phyloP scores from a whole-genome alignment of 345 rosid species.

The Populus pruinosa region DNA sequence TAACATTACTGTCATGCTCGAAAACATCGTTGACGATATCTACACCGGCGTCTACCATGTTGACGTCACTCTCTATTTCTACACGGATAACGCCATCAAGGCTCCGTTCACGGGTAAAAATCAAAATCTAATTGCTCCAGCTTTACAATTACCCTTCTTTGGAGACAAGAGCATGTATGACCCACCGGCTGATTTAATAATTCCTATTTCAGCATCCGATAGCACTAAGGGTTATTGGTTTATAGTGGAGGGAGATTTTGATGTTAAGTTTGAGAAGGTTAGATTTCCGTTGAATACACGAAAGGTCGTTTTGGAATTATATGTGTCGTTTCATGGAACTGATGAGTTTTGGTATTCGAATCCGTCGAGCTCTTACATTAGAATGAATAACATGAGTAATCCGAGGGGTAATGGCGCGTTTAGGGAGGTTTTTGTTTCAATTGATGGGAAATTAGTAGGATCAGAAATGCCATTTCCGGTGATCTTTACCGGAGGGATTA shows the following conservation, averaged over 20 bases:
- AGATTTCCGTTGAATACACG: slow-evolving; percentile 58
- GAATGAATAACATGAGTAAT: slow-evolving; percentile 50
- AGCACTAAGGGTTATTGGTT: slow-evolving; percentile 63
- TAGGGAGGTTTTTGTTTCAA: slow-evolving; percentile 60
- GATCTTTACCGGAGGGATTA: slow-evolving; percentile 77
- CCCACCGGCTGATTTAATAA: slow-evolving; percentile 63
- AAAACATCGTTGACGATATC: slow-evolving; percentile 63
- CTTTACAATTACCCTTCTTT: neutral
- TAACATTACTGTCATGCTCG: slow-evolving; percentile 78
- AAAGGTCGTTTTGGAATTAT: slow-evolving; percentile 56
- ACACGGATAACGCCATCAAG: slow-evolving; percentile 28
- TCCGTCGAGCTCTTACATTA: slow-evolving; percentile 66
- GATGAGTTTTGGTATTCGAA: slow-evolving; percentile 97
- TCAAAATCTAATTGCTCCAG: neutral
- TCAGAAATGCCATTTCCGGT: slow-evolving; percentile 80
- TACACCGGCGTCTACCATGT: slow-evolving; percentile 75
- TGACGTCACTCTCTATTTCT: slow-evolving; percentile 54
- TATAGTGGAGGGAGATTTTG: slow-evolving; percentile 45
- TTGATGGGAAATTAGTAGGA: slow-evolving; percentile 64
- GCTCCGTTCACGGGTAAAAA: slow-evolving; percentile 10
- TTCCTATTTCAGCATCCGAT: slow-evolving; percentile 40
- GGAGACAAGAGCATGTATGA: slow-evolving; percentile 22
- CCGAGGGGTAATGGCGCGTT: slow-evolving; percentile 67
- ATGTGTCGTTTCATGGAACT: slow-evolving; percentile 71
- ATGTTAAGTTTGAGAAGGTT: slow-evolving; percentile 41